These are phyloP conservation scores for Chaetomidium leptoderma DNA, from an alignment of 495 filamentous ascomycete species.

Conservation along the genomic window DNA sequence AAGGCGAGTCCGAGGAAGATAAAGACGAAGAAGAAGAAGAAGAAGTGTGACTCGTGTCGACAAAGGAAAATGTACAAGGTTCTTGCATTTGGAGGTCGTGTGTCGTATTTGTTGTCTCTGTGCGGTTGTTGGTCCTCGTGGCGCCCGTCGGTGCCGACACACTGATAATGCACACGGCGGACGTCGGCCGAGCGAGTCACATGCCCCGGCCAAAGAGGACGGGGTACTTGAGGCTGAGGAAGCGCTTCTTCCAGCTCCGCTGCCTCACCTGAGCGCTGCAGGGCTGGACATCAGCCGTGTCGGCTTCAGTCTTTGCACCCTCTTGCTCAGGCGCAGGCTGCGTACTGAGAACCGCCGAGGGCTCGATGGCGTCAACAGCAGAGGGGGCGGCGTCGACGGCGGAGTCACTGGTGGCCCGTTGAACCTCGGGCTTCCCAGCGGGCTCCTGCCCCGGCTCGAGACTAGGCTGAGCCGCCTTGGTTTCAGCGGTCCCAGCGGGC, in stretches of 20 bases:
- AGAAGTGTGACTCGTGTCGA: slow-evolving; percentile 20
- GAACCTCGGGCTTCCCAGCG: slow-evolving; percentile 23
- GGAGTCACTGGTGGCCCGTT: slow-evolving; percentile 6
- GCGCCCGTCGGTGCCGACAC: slow-evolving; percentile 9
- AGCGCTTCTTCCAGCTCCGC: slow-evolving; percentile 30
- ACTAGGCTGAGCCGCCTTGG: slow-evolving; percentile 25
- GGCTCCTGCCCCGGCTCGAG: slow-evolving; percentile 24
- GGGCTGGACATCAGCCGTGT: slow-evolving; percentile 11
- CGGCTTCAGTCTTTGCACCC: slow-evolving; percentile 15
- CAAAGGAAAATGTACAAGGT: slow-evolving; percentile 32
- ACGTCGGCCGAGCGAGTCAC: slow-evolving; percentile 23
- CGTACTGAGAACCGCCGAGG: slow-evolving; percentile 16
- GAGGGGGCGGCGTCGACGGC: slow-evolving; percentile 12
- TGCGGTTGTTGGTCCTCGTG: background rate
- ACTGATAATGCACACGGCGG: background rate
- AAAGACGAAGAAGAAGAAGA: slow-evolving; percentile 1
- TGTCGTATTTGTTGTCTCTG: slow-evolving; percentile 2
- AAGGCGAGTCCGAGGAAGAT: slow-evolving; percentile 2
- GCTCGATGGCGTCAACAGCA: slow-evolving; percentile 12
- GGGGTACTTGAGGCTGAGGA: slow-evolving; percentile 26
- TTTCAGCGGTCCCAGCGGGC: slow-evolving; percentile 28
- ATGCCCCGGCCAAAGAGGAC: slow-evolving; percentile 30
- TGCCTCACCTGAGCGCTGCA: slow-evolving; percentile 20
- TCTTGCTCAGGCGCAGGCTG: slow-evolving; percentile 19
- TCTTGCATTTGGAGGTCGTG: slow-evolving; percentile 24